These are phyloP conservation scores for Cruciata laevipes DNA, from an alignment of 257 asterid genomes.

Conservation along the genomic window DNA sequence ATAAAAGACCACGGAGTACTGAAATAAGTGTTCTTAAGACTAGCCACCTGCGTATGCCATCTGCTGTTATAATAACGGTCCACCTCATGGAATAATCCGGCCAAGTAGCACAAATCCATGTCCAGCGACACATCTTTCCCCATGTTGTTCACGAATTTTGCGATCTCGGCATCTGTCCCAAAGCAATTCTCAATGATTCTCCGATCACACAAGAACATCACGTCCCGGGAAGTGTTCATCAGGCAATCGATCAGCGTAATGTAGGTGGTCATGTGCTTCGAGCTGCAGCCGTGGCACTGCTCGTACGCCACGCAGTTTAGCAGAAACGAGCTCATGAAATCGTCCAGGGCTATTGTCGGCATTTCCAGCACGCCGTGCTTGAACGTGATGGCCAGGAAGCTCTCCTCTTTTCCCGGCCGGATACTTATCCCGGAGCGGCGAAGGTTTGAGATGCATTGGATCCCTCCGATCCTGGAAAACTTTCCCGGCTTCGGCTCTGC, in stretches of 20 bases:
- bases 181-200: slow-evolving; percentile 65
- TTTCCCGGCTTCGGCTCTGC: slow-evolving; percentile 17
- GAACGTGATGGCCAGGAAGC: slow-evolving; percentile 53
- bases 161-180: slow-evolving; percentile 74
- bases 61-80: slow-evolving; percentile 46
- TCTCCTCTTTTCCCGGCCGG: slow-evolving; percentile 31
- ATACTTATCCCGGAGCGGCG: slow-evolving; percentile 62
- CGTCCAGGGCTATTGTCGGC: slow-evolving; percentile 69
- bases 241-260: slow-evolving; percentile 63
- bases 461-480: slow-evolving; percentile 34
- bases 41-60: slow-evolving; percentile 75
- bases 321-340: slow-evolving; percentile 64
- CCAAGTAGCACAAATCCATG: slow-evolving; percentile 45
- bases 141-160: slow-evolving; percentile 52
- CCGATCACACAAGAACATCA: slow-evolving; percentile 42
- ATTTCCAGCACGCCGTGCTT: slow-evolving; percentile 54
- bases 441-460: slow-evolving; percentile 61
- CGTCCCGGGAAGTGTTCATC: slow-evolving; percentile 55
- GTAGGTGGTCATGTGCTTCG: slow-evolving; percentile 75
- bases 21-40: slow-evolving; percentile 72
- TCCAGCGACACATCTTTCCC: slow-evolving; percentile 84
- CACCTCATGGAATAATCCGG: slow-evolving; percentile 55
- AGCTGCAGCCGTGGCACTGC: slow-evolving; percentile 55
- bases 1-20: slow-evolving; percentile 84
- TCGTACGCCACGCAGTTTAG: slow-evolving; percentile 84